Conservation (phyloP, 2,329 filamentous ascomycete species). For the Fusarium sp. region DNA sequence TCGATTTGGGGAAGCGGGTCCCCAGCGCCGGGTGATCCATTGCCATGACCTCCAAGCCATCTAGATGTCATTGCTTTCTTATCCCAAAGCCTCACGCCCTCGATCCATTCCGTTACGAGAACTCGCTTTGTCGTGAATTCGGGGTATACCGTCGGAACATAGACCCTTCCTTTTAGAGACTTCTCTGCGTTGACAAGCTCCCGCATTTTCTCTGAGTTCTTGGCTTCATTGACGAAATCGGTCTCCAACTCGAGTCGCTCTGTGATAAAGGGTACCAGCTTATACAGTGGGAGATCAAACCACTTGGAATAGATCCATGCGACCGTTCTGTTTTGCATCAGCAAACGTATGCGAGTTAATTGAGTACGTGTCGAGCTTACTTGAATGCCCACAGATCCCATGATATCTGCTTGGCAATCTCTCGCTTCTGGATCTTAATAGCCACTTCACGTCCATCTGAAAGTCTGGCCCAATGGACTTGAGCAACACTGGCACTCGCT, state of each 20-base stretch:
- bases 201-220: constrained; percentile 89
- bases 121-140: constrained; percentile 87
- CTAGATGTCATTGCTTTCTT: constrained; percentile 81
- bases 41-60: constrained; percentile 83
- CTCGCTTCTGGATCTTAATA: constrained; percentile 95
- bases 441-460: constrained; percentile 91
- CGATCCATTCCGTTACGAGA: constrained; percentile 97
- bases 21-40: constrained; percentile 84
- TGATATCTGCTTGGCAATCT: constrained; percentile 89
- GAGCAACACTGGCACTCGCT: constrained; percentile 91
- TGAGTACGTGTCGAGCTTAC: constrained; percentile 59
- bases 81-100: constrained; percentile 93
- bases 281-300: constrained; percentile 95
- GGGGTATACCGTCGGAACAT: constrained; percentile 86
- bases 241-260: constrained; percentile 94
- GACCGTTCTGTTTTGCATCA: constrained; percentile 70
- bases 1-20: constrained; percentile 68
- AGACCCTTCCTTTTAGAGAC: constrained; percentile 82
- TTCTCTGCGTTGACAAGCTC: constrained; percentile 80
- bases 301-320: constrained; percentile 84
- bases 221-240: constrained; percentile 92
- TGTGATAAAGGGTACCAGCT: constrained; percentile 89
- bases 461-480: constrained; percentile 94
- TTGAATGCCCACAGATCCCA: constrained; percentile 98
- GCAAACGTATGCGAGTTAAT: neutral